Base-by-base conservation (phyloP, 345 rosid genomes). In the Eutrema heterophyllum region DNA sequence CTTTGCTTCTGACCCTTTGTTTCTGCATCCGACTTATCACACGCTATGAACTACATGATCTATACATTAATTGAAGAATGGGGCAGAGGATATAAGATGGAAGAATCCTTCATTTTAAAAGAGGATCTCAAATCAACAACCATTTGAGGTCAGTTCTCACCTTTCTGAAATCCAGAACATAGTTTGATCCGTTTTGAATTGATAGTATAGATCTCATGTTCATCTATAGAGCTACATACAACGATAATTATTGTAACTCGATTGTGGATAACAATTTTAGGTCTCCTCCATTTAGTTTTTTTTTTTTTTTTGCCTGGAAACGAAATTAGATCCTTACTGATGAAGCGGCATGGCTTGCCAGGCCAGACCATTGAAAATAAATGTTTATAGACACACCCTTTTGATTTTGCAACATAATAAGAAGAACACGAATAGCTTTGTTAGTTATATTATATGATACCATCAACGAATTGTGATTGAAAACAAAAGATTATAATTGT, bases 121-220 rank as follows among this genome's bases (percentile, higher is more conserved):
- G 35, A 12, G 16, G 15, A 54, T 54, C 44, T 56, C 14, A 33
- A 69, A 45, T 9, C 27, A 43, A 18, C 39, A 48, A 48, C 27
- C 61, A 21, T 3, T 57, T 35, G 38, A 24, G 74, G 53, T 52
- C 15, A 72, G 46, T 40, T 51, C 40, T 71, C 74, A 24, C 24
- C 27, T 70, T 21, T 21, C 6, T 3, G 21, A 49, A 66, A 11
- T 10, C 8, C 1, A 16, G 13, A 35, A 50, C 21, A 24, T 39
- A 21, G 27, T 32, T 64, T 32, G 45, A 67, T 40, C 62, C 50
- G 13, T 35, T 26, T 41, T 41, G 62, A 53, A 15, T 40, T 41
- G 16, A 32, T 16, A 2, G 21, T 41, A 15, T 67, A 26, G 6
- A 27, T 53, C 6, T 35, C 69, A 39, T 67, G 7, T 27, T 24